Percentiles rank a stretch among this genome's conserved stretches.
Evolutionary conservation across 768 basidiomycete species (phyloP).

Genomic region (Strobilomyces dryophilus): DNA sequence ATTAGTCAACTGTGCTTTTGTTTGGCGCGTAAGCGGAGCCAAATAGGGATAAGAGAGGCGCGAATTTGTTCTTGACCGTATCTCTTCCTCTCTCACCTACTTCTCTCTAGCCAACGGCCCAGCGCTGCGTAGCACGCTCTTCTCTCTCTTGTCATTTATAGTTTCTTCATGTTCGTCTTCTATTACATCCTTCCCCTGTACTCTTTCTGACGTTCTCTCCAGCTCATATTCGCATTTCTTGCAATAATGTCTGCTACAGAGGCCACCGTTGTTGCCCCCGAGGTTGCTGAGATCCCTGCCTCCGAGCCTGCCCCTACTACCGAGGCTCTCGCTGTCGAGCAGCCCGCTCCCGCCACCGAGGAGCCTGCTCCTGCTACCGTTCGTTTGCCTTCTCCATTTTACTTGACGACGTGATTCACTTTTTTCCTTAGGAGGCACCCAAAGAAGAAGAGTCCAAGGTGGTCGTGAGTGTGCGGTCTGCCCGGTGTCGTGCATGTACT

Average conservation of each 20-base stretch:
- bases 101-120: slow-evolving; percentile 50
- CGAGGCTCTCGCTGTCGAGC: slow-evolving; percentile 26
- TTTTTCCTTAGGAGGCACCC: slow-evolving; percentile 33
- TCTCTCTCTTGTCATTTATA: slow-evolving; percentile 58
- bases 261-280: slow-evolving; percentile 45
- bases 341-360: slow-evolving; percentile 27
- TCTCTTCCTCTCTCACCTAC: slow-evolving; percentile 54
- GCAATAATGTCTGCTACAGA: slow-evolving; percentile 84
- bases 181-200: not conserved
- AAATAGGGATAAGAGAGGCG: slow-evolving; percentile 40
- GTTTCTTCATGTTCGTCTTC: slow-evolving; percentile 43
- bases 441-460: slow-evolving; percentile 39
- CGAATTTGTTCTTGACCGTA: slow-evolving; percentile 33
- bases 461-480: slow-evolving; percentile 29
- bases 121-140: slow-evolving; percentile 54
- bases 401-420: not conserved
- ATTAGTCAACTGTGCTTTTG: slow-evolving; percentile 35
- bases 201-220: slow-evolving; percentile 12
- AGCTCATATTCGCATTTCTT: slow-evolving; percentile 55
- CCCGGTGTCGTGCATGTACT: not conserved
- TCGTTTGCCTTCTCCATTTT: slow-evolving; percentile 15
- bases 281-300: slow-evolving; percentile 41
- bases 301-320: slow-evolving; percentile 29
- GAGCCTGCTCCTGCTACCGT: slow-evolving; percentile 34
- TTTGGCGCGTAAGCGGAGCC: slow-evolving; percentile 39